Conservation (phyloP, 2,329 filamentous ascomycete species). For the Pyricularia pennisetigena region DNA sequence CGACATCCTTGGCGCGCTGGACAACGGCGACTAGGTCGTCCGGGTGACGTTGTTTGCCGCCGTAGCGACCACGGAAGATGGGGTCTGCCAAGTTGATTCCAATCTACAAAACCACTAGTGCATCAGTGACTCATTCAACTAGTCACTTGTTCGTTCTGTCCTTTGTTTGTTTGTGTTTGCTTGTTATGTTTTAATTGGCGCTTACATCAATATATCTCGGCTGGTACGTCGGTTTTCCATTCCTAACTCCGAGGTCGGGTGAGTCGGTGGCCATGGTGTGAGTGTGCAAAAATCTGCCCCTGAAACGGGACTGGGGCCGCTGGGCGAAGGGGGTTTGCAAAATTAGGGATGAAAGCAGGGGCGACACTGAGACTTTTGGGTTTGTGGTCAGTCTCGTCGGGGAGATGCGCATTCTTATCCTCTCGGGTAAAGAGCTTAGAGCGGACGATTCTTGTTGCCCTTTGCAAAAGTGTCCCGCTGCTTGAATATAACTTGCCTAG, state of each 20-base stretch:
- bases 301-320: not conserved
- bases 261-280: slow-evolving; percentile 2
- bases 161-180: not conserved
- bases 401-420: slow-evolving; percentile 1
- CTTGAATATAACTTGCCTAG: not conserved
- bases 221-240: slow-evolving; percentile 20
- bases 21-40: slow-evolving; percentile 69
- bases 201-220: slow-evolving; percentile 55
- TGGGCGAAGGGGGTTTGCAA: not conserved
- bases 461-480: not conserved
- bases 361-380: not conserved
- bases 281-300: not conserved
- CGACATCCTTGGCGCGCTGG: slow-evolving; percentile 64
- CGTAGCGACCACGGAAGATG: slow-evolving; percentile 77
- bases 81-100: slow-evolving; percentile 95
- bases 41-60: slow-evolving; percentile 66
- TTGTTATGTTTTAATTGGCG: slow-evolving; percentile 4
- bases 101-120: slow-evolving; percentile 41
- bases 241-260: not conserved
- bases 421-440: not conserved
- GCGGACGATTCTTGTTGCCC: too few relatives aligned
- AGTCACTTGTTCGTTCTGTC: not conserved
- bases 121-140: slow-evolving; percentile 7
- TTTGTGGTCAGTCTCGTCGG: not conserved
- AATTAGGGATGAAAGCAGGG: not conserved